Evolutionary conservation across 2,329 filamentous ascomycete genomes (phyloP), one percentile per base, ranked within the genome.

Genomic region (Penicillium sp.): DNA sequence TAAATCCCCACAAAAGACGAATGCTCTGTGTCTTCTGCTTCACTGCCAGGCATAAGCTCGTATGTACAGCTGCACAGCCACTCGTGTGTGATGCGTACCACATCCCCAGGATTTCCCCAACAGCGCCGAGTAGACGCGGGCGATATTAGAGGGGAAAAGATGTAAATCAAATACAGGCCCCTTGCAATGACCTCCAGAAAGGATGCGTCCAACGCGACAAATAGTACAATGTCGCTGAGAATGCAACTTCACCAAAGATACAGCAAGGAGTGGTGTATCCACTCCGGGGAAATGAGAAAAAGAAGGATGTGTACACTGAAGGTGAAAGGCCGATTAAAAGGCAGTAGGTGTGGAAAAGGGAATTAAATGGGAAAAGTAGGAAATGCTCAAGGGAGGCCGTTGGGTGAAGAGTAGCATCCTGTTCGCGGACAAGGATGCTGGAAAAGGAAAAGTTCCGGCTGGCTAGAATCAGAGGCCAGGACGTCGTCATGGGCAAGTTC

Each of bases 41-140:
- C 48, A 50, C 48, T 37, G 30, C 37, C 45, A 45, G 47, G 45
- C 38, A 35, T 51, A 33, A 17, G 43, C 43, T 47, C 48, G 25
- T 62, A 63, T 63, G 60, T 63, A 63, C 60, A 63, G 56, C 48
- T 56, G 59, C 54, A 55, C 41, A 39, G 50, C 39, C 51, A 41
- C 33, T 45, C 33, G 25, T 38, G n/a, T n/a, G n/a, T 29, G 28
- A 50, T 50, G 52, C 43, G 39, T 36, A 42, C 52, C 41, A 29
- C 15, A 36, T 43, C 30, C 42, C 31, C 36, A 28, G 30, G 2
- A 33, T 38, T 39, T 19, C 34, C 41, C 30, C 23, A 19, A 25
- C 19, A 34, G 32, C 26, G 43, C 29, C 28, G 11, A 11, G 20
- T 15, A 34, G 15, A 40, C 5, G 18, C 19, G 33, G 29, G 31